Conservation (phyloP, 768 basidiomycete genomes). For the Pleurotus pulmonarius region DNA sequence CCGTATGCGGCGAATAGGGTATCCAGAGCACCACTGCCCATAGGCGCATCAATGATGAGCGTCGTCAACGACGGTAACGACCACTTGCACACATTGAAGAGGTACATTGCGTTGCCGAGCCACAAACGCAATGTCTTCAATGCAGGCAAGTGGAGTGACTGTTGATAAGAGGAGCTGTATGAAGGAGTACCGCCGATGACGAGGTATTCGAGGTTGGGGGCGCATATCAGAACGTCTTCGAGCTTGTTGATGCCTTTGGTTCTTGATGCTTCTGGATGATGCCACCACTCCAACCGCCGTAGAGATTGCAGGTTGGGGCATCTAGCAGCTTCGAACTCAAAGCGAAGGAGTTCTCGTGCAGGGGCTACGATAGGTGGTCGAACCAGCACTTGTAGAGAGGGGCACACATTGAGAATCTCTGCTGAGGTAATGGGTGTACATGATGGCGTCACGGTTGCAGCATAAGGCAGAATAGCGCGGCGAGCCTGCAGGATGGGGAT, state of each 20-base stretch:
- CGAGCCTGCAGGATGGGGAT: conserved; percentile 34
- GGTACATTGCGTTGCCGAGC: conserved; percentile 44
- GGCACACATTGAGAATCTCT: conserved; percentile 46
- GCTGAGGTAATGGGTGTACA: conserved; percentile 29
- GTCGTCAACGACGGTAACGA: conserved; percentile 48
- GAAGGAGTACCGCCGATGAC: conserved; percentile 44
- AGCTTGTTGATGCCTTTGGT: conserved; percentile 67
- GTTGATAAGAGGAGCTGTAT: conserved; percentile 23
- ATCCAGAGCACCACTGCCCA: conserved; percentile 32
- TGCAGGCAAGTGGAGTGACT: conserved; percentile 33
- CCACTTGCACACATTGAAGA: conserved; percentile 49
- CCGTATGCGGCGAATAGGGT: conserved; percentile 49
- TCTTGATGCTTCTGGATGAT: conserved; percentile 51
- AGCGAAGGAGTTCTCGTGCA: conserved; percentile 29
- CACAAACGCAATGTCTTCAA: conserved; percentile 54
- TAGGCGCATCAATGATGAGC: conserved; percentile 48
- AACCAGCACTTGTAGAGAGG: conserved; percentile 50
- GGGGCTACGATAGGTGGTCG: conserved; percentile 34
- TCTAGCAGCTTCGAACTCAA: conserved; percentile 49
- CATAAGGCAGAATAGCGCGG: conserved; percentile 57
- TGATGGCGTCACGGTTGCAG: conserved; percentile 35
- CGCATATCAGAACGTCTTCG: conserved; percentile 40
- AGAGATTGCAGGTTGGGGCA: conserved; percentile 42
- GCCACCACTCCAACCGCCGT: conserved; percentile 69
- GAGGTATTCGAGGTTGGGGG: conserved; percentile 59